These are phyloP conservation scores for Sanghuangporus sanghuang DNA, from an alignment of 1,284 basidiomycete genomes.

Conservation along the genomic window DNA sequence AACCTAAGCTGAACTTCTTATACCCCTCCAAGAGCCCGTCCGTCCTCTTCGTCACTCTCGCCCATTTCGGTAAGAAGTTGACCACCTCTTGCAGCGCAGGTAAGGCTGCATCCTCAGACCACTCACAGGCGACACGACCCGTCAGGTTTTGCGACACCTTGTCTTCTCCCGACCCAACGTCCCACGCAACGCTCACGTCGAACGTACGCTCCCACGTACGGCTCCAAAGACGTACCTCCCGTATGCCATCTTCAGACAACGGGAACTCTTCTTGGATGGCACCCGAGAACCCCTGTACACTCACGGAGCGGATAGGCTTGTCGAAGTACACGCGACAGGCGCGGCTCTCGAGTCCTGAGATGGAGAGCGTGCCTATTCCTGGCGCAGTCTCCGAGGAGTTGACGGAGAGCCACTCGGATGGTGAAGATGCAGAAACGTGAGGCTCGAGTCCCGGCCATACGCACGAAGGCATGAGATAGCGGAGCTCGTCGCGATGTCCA, in stretches of 20 bases:
- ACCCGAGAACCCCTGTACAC: constrained; percentile 26
- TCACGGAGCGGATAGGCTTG: constrained; percentile 37
- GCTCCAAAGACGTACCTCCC: constrained; percentile 57
- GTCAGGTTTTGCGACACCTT: constrained; percentile 26
- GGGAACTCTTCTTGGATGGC: constrained; percentile 43
- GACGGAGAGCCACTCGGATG: constrained; percentile 26
- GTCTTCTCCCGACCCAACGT: constrained; percentile 4
- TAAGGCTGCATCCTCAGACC: constrained; percentile 69
- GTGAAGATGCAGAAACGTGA: constrained; percentile 18
- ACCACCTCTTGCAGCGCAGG: constrained; percentile 68
- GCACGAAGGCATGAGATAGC: constrained; percentile 28
- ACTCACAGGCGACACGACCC: constrained; percentile 62
- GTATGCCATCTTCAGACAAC: constrained; percentile 35
- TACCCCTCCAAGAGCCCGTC: constrained; percentile 61
- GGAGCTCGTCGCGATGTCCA: constrained; percentile 19
- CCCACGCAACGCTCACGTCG: constrained; percentile 47
- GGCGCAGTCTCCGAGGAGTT: constrained; percentile 32
- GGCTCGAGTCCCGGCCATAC: constrained; percentile 29
- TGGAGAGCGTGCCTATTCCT: constrained; percentile 37
- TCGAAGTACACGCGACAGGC: constrained; percentile 58
- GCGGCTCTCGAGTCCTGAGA: constrained; percentile 55
- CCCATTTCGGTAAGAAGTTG: constrained; percentile 66
- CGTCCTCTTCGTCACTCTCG: constrained; percentile 48
- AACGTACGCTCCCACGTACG: constrained; percentile 61
- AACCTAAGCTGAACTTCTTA: constrained; percentile 37